phyloP scores from a whole-genome alignment of 257 asterid species.

The Prunella vulgaris region DNA sequence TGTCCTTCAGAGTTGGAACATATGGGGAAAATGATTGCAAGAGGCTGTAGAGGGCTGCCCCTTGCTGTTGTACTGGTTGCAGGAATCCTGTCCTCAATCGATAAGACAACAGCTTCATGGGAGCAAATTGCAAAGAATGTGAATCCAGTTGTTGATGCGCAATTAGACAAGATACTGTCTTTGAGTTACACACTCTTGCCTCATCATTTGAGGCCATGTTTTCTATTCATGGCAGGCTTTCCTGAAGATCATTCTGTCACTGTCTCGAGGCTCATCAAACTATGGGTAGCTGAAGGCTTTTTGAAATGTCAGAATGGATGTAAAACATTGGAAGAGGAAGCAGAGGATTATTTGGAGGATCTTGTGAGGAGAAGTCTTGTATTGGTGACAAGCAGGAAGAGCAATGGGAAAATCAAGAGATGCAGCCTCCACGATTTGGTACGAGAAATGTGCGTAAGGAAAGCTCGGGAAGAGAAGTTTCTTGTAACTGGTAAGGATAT shows the following conservation, averaged over 20 bases:
- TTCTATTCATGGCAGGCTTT: not conserved
- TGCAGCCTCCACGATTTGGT: conserved; percentile 15
- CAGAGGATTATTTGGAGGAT: conserved; percentile 8
- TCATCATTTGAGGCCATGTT: conserved; percentile 7
- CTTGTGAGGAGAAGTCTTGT: conserved; percentile 15
- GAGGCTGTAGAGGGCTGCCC: conserved; percentile 9
- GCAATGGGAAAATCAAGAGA: conserved; percentile 13
- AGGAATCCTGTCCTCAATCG: not conserved
- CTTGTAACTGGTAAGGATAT: not conserved
- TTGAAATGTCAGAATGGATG: not conserved
- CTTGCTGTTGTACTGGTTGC: conserved; percentile 5
- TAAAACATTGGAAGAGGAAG: conserved; percentile 5
- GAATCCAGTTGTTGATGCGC: not conserved
- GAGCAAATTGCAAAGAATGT: not conserved
- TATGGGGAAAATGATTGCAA: not conserved
- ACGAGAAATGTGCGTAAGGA: not conserved
- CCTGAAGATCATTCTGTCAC: not conserved
- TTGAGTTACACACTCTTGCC: conserved; percentile 13
- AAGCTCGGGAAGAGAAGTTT: conserved; percentile 2
- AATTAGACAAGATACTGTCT: not conserved
- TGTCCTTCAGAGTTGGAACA: not conserved
- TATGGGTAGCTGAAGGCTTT: conserved; percentile 21
- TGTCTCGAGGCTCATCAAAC: not conserved
- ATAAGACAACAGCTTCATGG: not conserved
- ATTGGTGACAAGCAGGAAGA: not conserved